Percentiles rank a stretch among this genome's conserved stretches.
phyloP scores from a whole-genome alignment of 306 rosid species.

The Begonia masoniana region DNA sequence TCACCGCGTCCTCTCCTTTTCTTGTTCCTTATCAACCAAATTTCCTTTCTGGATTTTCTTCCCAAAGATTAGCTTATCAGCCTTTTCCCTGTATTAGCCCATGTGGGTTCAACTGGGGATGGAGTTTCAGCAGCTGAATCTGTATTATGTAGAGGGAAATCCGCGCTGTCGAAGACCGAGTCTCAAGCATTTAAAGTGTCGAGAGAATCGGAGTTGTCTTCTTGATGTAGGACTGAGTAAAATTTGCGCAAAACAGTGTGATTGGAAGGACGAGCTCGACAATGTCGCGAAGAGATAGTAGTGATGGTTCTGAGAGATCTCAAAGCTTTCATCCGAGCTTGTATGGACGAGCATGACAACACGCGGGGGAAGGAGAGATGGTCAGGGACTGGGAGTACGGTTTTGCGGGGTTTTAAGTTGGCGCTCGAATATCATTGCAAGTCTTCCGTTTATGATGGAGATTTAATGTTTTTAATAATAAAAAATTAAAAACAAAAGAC shows the following conservation, averaged over 20 bases:
- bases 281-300: constrained; percentile 14
- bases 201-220: constrained; percentile 11
- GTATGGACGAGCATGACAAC: too few species aligned
- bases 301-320: constrained; percentile 26
- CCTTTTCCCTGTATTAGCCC: constrained; percentile 54
- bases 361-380: too few species aligned
- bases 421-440: too few species aligned
- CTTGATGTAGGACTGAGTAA: constrained; percentile 56
- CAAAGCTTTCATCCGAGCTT: constrained; percentile 46
- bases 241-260: constrained; percentile 12
- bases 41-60: constrained; percentile 24
- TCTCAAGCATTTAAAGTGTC: constrained; percentile 24
- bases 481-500: too few species aligned
- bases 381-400: too few species aligned
- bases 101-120: constrained; percentile 17
- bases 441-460: too few species aligned
- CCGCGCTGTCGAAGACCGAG: constrained; percentile 60
- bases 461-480: too few species aligned
- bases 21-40: constrained; percentile 27
- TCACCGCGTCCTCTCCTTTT: constrained; percentile 42
- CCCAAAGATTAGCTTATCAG: constrained; percentile 32
- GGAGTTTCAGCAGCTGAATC: constrained; percentile 15
- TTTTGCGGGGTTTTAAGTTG: too few species aligned
- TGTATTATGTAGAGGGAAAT: constrained; percentile 24
- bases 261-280: neutral